Percentiles rank a stretch among this genome's conserved stretches.
phyloP scores from a whole-genome alignment of 1,284 basidiomycete species.

The Ganoderma sinense region DNA sequence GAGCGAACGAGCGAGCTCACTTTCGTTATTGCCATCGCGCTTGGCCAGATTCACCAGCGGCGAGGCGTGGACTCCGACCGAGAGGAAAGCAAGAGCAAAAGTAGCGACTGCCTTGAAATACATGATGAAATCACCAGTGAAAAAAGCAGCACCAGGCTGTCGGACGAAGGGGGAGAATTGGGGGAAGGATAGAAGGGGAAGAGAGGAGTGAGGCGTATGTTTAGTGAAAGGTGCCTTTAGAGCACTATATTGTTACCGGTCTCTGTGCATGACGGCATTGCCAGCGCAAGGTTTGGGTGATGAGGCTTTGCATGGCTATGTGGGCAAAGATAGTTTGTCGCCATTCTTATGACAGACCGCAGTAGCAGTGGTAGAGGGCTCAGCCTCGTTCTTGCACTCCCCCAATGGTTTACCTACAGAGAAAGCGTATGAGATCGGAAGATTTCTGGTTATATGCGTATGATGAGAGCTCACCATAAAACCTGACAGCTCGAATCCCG shows the following conservation, averaged over 20 bases:
- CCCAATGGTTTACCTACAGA: not conserved
- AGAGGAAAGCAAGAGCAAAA: slow-evolving; percentile 8
- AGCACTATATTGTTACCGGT: not conserved
- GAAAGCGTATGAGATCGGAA: not conserved
- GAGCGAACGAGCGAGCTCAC: not conserved
- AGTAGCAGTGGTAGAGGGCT: not conserved
- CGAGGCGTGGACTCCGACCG: slow-evolving; percentile 16
- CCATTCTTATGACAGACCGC: not conserved
- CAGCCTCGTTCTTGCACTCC: not conserved
- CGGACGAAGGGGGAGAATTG: not conserved
- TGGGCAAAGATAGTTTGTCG: not conserved
- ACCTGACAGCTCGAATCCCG: not conserved
- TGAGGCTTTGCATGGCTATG: not conserved
- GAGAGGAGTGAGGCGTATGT: not conserved
- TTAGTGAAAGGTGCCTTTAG: not conserved
- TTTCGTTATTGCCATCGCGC: slow-evolving; percentile 13
- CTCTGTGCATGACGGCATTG: not conserved
- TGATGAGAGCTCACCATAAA: not conserved
- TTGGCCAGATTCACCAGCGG: slow-evolving; percentile 12
- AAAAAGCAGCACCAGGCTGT: slow-evolving; percentile 23
- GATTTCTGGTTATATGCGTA: not conserved
- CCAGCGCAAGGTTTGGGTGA: not conserved
- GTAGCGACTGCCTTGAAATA: slow-evolving; percentile 8
- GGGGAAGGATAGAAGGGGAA: not conserved
- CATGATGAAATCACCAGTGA: slow-evolving; percentile 9